A percentile compares a stretch with the other conserved stretches of the same genome.
Conservation (phyloP, 2,329 filamentous ascomycete species). For the Fusarium sp. region DNA sequence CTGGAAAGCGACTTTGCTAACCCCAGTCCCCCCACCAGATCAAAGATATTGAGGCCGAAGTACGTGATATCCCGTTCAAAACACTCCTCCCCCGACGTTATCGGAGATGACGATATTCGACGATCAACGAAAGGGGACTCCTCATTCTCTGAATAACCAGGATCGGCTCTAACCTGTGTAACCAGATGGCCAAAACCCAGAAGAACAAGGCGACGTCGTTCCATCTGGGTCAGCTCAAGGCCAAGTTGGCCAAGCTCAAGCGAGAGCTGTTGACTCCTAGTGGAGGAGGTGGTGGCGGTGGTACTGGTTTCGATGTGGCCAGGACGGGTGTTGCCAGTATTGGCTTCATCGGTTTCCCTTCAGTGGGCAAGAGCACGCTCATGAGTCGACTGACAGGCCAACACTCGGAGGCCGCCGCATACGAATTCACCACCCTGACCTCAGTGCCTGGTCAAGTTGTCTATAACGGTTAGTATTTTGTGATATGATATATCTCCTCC, state of each 20-base stretch:
- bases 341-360: constrained; percentile 98
- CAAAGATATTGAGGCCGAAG: constrained; percentile 96
- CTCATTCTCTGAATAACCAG: constrained; percentile 9
- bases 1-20: constrained; percentile 52
- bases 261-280: constrained; percentile 92
- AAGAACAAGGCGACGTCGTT: constrained; percentile 97
- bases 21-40: constrained; percentile 71
- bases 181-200: constrained; percentile 93
- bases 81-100: constrained; percentile 25
- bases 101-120: constrained; percentile 22
- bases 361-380: constrained; percentile 97
- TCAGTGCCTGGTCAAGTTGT: constrained; percentile 96
- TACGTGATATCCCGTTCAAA: constrained; percentile 62
- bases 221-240: constrained; percentile 96
- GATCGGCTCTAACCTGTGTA: constrained; percentile 37
- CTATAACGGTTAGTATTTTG: constrained; percentile 80
- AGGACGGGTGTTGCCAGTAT: constrained; percentile 97
- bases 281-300: constrained; percentile 84
- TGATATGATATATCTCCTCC: constrained; percentile 10
- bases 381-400: constrained; percentile 96
- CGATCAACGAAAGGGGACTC: constrained; percentile 9
- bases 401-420: constrained; percentile 96
- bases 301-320: constrained; percentile 93
- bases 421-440: constrained; percentile 98
- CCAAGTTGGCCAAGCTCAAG: constrained; percentile 98